A percentile compares a stretch with the other conserved stretches of the same genome.
These are phyloP conservation scores for Chrysoporthe puriensis DNA, from an alignment of 2,329 filamentous ascomycete genomes.

Conservation along the genomic window DNA sequence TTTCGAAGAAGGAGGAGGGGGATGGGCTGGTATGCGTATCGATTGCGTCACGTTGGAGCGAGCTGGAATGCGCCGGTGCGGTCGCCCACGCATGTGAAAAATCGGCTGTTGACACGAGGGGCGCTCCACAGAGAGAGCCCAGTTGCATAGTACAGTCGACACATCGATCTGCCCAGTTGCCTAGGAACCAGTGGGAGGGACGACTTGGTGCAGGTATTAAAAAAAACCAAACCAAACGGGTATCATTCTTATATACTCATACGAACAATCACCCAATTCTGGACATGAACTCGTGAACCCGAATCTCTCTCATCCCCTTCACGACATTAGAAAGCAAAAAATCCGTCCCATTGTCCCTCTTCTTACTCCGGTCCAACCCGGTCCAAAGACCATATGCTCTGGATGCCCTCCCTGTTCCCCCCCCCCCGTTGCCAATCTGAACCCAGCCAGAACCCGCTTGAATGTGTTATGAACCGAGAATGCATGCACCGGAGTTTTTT, in stretches of 20 bases:
- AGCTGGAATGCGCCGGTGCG: neutral
- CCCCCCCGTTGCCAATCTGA: constrained; percentile 6
- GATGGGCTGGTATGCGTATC: neutral
- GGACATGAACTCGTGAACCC: constrained; percentile 1
- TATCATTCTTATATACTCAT: constrained; percentile 17
- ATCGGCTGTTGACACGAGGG: neutral
- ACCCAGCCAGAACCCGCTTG: constrained; percentile 1
- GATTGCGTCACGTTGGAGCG: neutral
- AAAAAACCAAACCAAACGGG: constrained; percentile 18
- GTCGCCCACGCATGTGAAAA: neutral
- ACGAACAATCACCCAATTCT: neutral
- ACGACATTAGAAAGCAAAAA: constrained; percentile 13
- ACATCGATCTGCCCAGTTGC: neutral
- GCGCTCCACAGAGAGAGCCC: neutral
- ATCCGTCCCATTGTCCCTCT: neutral
- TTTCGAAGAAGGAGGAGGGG: too few species aligned
- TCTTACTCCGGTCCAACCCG: constrained; percentile 12
- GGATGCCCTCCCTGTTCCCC: neutral
- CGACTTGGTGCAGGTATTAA: neutral
- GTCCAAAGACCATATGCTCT: constrained; percentile 22
- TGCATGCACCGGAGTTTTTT: neutral
- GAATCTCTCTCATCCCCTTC: neutral
- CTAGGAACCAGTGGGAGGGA: neutral
- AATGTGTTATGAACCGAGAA: neutral
- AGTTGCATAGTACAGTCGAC: neutral